phyloP scores from a whole-genome alignment of 2,329 filamentous ascomycete species.

The Fusarium sp. region DNA sequence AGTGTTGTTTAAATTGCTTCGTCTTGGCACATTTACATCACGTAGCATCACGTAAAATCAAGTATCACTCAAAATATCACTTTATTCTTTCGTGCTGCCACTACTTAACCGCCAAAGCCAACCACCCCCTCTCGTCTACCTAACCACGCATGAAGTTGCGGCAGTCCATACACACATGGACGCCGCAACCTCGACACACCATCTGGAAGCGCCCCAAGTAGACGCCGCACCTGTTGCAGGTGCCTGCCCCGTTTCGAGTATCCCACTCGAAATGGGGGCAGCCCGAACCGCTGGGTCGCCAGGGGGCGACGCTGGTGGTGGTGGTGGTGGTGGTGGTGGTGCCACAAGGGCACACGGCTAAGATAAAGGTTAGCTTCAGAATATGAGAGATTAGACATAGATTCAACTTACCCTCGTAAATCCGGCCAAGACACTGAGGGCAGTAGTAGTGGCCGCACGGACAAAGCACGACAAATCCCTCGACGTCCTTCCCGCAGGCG shows the following conservation, averaged over 20 bases:
- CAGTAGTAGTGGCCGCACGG: slow-evolving; percentile 17
- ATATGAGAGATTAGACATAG: not conserved
- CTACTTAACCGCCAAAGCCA: not conserved
- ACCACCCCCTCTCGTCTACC: not conserved
- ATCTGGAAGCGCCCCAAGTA: not conserved
- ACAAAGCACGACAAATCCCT: not conserved
- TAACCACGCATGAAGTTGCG: not conserved
- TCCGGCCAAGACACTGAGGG: not conserved
- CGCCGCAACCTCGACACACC: not conserved
- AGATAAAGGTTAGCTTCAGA: not conserved
- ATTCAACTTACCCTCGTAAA: not conserved
- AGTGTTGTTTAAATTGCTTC: not conserved
- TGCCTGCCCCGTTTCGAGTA: not conserved
- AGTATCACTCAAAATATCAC: not conserved
- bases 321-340: not conserved
- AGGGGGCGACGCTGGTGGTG: not conserved
- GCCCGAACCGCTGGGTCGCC: not conserved
- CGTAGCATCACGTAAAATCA: not conserved
- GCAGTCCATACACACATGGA: not conserved
- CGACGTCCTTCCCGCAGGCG: not conserved
- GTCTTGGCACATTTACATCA: not conserved
- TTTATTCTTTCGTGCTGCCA: not conserved
- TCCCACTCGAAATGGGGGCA: not conserved
- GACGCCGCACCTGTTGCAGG: not conserved
- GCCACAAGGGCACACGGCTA: not conserved